Base-by-base conservation (phyloP, 257 asterid species). In the Capsicum baccatum region DNA sequence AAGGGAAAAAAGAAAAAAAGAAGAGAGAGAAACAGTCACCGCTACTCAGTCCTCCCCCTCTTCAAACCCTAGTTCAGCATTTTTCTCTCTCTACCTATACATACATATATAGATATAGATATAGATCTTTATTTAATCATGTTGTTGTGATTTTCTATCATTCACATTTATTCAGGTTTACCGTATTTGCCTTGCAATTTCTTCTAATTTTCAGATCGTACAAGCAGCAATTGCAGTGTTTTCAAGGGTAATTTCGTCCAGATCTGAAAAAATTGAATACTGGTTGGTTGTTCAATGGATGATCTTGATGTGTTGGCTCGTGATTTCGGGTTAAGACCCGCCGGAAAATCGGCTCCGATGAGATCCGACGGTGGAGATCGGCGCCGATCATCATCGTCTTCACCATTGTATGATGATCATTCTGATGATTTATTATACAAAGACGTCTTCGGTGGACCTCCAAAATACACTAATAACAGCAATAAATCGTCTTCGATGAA, bases 271-370 rank as follows among this genome's bases (percentile, higher is more conserved):
- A 58, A 60, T 85, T 64, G 84, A 82, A 78, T 66, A 87, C 73
- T 76, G 80, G 83, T 70, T 84, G 19, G n/a, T 13, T 11, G 33
- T 66, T 8, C 14, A 83, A 97, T 97, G 99, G 99, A 97, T 79
- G 98, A 97, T 83, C 94, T 95, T 80, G 97, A 95, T 88, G 88
- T 91, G 85, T 83, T 97, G 80, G 97, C 94, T 21, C 91, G 97
- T 12, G 94, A 91, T 73, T 92, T 88, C 84, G 98, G 98, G 76
- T 88, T 90, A 63, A 90, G 92, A 19, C 87, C 95, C 6, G 93
- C 91, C 56, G 97, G 97, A 19, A 95, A 97, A 92, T 90, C 99
- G 21, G 94, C 94, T 57, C 99, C 99, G 64, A 95, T 95, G 99
- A 92, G 97, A 92, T 92, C 99, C 74, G 88, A 90, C 42, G 84